These are phyloP conservation scores for Astraeus odoratus DNA, from an alignment of 768 basidiomycete species.

Conservation along the genomic window DNA sequence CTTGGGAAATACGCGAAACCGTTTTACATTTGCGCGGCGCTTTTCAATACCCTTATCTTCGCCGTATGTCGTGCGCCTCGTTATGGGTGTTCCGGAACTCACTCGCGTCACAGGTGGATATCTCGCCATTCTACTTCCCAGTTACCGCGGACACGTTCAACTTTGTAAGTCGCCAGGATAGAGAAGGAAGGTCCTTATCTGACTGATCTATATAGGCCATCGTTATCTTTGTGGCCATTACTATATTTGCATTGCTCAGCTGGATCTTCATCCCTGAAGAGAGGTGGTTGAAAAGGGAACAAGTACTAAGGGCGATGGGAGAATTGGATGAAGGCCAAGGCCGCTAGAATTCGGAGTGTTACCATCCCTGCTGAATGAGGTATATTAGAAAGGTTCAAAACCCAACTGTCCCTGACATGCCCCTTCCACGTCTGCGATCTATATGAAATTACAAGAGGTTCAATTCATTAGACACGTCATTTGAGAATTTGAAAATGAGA, in stretches of 20 bases:
- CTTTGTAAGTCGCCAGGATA: constrained; percentile 49
- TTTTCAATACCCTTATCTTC: constrained; percentile 74
- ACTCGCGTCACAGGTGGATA: constrained; percentile 49
- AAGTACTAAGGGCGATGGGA: constrained; percentile 45
- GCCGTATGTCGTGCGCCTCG: constrained; percentile 41
- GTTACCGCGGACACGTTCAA: constrained; percentile 74
- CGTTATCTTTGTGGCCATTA: constrained; percentile 75
- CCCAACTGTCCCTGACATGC: constrained; percentile 69
- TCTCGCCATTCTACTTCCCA: constrained; percentile 87
- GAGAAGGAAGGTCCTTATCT: constrained; percentile 1
- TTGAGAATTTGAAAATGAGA: not conserved
- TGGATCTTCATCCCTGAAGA: constrained; percentile 79
- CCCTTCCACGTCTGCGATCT: constrained; percentile 74
- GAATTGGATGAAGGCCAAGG: constrained; percentile 7
- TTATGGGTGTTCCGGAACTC: not conserved
- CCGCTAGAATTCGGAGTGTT: not conserved
- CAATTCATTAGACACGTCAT: constrained; percentile 1
- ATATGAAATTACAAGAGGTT: constrained; percentile 4
- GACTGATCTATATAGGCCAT: constrained; percentile 42
- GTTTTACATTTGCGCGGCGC: constrained; percentile 59
- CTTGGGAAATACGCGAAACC: constrained; percentile 59
- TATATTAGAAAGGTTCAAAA: constrained; percentile 42
- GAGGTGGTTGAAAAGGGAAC: constrained; percentile 70
- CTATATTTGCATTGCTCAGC: constrained; percentile 66
- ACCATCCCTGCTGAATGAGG: constrained; percentile 1